phyloP scores from a whole-genome alignment of 1,284 basidiomycete genomes.

The Apiotrichum veenhuisii region DNA sequence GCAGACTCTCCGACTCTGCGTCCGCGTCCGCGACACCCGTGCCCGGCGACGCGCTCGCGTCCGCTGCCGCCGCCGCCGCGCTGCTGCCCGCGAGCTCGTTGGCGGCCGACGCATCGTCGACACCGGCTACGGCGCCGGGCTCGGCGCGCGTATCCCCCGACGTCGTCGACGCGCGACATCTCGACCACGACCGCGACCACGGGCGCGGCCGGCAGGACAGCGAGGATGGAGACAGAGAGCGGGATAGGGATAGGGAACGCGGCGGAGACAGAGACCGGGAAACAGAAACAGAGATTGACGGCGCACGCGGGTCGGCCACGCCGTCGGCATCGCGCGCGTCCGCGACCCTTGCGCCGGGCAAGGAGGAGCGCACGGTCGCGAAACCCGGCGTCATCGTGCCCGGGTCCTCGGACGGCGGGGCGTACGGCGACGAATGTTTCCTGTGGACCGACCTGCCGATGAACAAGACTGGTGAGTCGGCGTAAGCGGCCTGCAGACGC shows the following conservation, averaged over 20 bases:
- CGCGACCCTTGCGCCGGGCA: slow-evolving; percentile 22
- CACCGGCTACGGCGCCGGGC: not conserved
- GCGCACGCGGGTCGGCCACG: too few species aligned
- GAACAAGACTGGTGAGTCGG: slow-evolving; percentile 44
- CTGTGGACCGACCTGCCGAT: slow-evolving; percentile 46
- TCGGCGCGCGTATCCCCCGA: not conserved
- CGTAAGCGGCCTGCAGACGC: too few species aligned
- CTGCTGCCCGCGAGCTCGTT: not conserved
- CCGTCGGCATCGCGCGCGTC: not conserved
- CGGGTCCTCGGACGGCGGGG: slow-evolving; percentile 38
- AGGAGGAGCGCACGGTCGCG: slow-evolving; percentile 17
- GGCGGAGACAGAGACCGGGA: too few species aligned
- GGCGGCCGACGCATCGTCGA: not conserved
- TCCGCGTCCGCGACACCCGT: slow-evolving; percentile 1
- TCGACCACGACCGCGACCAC: not conserved
- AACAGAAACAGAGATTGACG: too few species aligned
- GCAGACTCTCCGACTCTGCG: not conserved
- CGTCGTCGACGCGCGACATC: not conserved
- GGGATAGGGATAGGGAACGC: too few species aligned
- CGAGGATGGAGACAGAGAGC: not conserved
- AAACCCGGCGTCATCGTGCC: slow-evolving; percentile 24
- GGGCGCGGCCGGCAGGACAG: not conserved
- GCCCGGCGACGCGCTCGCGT: slow-evolving; percentile 3
- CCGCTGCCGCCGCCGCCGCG: slow-evolving; percentile 23
- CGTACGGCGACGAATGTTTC: slow-evolving; percentile 45